Base-by-base conservation (phyloP, 1,284 basidiomycete genomes). In the Violaceomyces palustris region DNA sequence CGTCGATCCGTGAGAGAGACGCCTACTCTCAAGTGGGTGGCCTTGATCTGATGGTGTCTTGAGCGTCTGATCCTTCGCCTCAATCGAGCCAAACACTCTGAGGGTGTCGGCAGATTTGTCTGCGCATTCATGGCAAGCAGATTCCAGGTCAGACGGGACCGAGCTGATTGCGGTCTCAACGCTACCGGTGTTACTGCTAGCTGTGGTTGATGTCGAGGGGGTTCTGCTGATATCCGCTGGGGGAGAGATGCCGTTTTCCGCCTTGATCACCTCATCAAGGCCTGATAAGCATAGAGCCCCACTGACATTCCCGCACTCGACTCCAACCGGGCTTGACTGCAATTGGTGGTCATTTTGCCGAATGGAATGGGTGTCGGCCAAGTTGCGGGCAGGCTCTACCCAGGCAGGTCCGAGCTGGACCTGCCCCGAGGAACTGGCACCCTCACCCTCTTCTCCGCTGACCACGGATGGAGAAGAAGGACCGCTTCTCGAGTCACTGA, bases 151-250 rank as follows among this genome's bases (percentile, higher is more conserved):
- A 5, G 61, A 64, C 6, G 39, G 43, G 7, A 50, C 40, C 12
- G 61, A 61, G 44, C 54, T 64, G 33, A 57, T 54, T 26, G 49
- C 52, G 1, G 59, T 62, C 26, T 63, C 61, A 18, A 58, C 41
- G 42, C 54, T 59, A 30, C 52, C 45, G 15, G 49, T 46, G 26
- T 57, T 51, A 34, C 54, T 52, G 27, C 63, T 56, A 21, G 58
- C 47, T 21, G 59, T 65, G 0, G 67, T 69, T 0, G 67, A 69
- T 3, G 64, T 67, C 21, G 67, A 69, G 0, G 61, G 64, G 5
- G 67, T 67, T 14, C 65, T 51, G 34, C 67, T 64, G 45, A 69
- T 66, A n/a, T 69, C 67, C 31, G 11, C 31, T 18, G 31, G 17
- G 7, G 9, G 6, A 19, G 11, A 4, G 31, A 18, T 32, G 11